These are phyloP conservation scores for Zygoascus ofunaensis DNA, from an alignment of 805 yeast genomes.

Conservation along the genomic window DNA sequence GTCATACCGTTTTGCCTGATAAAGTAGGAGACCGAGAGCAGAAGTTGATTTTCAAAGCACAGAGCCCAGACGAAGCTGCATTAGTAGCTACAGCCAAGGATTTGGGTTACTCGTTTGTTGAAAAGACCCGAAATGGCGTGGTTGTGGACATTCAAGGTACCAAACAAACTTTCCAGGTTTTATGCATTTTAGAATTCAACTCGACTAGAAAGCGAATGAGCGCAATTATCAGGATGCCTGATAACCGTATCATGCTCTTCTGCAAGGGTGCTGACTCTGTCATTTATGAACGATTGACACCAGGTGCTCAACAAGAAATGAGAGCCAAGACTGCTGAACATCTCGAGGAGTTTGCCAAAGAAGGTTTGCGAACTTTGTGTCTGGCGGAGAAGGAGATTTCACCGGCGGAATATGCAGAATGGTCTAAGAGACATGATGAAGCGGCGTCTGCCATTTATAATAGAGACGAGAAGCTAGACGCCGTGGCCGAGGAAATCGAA, in stretches of 20 bases:
- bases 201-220: conserved; percentile 75
- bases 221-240: conserved; percentile 46
- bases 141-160: conserved; percentile 39
- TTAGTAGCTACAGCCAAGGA: conserved; percentile 70
- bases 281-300: conserved; percentile 40
- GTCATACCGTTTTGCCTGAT: conserved; percentile 70
- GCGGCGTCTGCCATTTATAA: conserved; percentile 48
- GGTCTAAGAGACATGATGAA: conserved; percentile 42
- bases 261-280: conserved; percentile 74
- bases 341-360: conserved; percentile 61
- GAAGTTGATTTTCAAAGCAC: conserved; percentile 54
- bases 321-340: conserved; percentile 50
- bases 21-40: conserved; percentile 26
- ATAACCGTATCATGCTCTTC: conserved; percentile 37
- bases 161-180: conserved; percentile 37
- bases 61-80: conserved; percentile 79
- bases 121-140: conserved; percentile 42
- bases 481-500: conserved; percentile 52
- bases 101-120: conserved; percentile 55
- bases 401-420: conserved; percentile 34
- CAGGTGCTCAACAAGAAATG: conserved; percentile 31
- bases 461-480: conserved; percentile 49
- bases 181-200: conserved; percentile 53
- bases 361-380: conserved; percentile 71
- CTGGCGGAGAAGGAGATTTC: conserved; percentile 50